Conservation (phyloP, 2,329 filamentous ascomycete genomes). For the Gremmenia infestans region DNA sequence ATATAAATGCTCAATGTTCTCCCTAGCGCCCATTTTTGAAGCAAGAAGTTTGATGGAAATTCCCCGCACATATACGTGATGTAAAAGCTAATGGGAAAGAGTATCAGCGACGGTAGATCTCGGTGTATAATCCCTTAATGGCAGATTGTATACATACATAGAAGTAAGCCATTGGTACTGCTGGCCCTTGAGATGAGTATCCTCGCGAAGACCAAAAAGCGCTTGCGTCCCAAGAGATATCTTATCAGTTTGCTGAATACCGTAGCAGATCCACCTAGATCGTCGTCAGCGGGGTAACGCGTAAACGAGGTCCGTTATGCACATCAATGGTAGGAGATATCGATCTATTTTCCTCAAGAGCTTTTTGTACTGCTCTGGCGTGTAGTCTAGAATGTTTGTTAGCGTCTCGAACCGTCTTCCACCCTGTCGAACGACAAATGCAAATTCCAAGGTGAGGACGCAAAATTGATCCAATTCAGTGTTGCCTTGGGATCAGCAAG, state of each 20-base stretch:
- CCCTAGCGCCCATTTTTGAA: slow-evolving; percentile 28
- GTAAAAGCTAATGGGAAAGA: slow-evolving; percentile 17
- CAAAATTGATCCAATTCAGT: no score
- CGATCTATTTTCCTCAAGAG: slow-evolving; percentile 39
- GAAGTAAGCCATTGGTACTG: slow-evolving; percentile 44
- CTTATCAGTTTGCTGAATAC: slow-evolving; percentile 46
- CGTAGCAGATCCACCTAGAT: slow-evolving; percentile 36
- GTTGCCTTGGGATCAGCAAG: no score
- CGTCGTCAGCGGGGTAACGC: background rate
- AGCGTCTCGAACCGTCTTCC: background rate
- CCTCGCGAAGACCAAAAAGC: slow-evolving; percentile 42
- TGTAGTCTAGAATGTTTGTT: slow-evolving; percentile 24
- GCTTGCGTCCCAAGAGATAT: slow-evolving; percentile 45
- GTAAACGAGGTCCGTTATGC: slow-evolving; percentile 16
- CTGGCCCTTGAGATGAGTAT: slow-evolving; percentile 39
- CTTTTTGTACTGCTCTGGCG: slow-evolving; percentile 36
- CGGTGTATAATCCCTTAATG: background rate
- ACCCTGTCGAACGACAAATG: background rate
- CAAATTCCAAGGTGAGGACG: background rate
- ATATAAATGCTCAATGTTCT: slow-evolving; percentile 27
- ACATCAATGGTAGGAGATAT: slow-evolving; percentile 45
- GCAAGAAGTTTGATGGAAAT: slow-evolving; percentile 31
- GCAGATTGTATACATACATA: slow-evolving; percentile 2
- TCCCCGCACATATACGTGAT: slow-evolving; percentile 31
- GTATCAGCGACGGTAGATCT: background rate